phyloP scores from a whole-genome alignment of 2,329 filamentous ascomycete species.

The Phaeomoniella chlamydospora region DNA sequence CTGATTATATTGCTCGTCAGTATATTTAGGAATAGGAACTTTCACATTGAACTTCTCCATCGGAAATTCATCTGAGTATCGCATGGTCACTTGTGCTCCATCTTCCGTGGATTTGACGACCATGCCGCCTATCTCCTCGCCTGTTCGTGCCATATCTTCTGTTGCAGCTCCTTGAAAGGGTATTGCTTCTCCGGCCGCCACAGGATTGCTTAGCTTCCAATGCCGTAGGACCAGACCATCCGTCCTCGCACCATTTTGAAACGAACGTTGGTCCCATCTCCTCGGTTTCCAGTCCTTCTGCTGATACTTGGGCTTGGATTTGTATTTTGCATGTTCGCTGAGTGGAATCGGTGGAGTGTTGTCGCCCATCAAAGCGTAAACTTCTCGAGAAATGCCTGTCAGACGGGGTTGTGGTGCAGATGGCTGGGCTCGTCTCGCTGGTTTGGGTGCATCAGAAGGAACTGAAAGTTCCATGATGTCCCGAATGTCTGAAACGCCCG shows the following conservation, averaged over 20 bases:
- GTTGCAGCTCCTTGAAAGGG: constrained; percentile 9
- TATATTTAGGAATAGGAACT: constrained; percentile 66
- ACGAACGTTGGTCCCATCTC: constrained; percentile 29
- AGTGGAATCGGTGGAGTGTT: constrained; percentile 36
- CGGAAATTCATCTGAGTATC: constrained; percentile 31
- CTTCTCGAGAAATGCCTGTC: constrained; percentile 33
- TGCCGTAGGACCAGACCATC: constrained; percentile 62
- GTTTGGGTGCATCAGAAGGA: constrained; percentile 37
- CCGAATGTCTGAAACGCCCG: constrained; percentile 69
- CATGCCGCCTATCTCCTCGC: constrained; percentile 12
- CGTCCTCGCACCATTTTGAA: constrained; percentile 62
- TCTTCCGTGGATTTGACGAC: constrained; percentile 2
- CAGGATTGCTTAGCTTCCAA: constrained; percentile 53
- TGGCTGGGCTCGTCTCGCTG: constrained; percentile 62
- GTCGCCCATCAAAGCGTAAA: constrained; percentile 35
- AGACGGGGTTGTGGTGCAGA: constrained; percentile 30
- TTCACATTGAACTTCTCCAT: constrained; percentile 85
- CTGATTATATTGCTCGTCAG: constrained; percentile 70
- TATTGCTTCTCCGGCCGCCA: constrained; percentile 5
- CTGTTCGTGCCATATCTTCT: constrained; percentile 14
- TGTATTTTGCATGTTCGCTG: constrained; percentile 34
- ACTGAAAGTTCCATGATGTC: constrained; percentile 71
- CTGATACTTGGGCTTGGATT: constrained; percentile 15
- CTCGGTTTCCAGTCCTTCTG: constrained; percentile 11
- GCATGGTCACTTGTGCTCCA: constrained; percentile 6